phyloP scores from a whole-genome alignment of 352 stramenopile species.

The Aphanomyces euteiches region DNA sequence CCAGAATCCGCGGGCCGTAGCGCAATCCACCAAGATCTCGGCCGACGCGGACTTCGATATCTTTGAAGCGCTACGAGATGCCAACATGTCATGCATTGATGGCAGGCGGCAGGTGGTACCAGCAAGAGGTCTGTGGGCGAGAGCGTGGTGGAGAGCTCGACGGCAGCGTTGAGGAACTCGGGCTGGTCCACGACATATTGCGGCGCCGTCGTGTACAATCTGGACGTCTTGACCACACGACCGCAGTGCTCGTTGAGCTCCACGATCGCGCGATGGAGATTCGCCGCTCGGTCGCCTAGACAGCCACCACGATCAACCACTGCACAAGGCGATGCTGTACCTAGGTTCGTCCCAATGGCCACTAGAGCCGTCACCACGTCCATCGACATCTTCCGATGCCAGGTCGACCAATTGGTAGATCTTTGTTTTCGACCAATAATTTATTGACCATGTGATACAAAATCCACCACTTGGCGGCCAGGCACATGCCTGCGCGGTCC shows the following conservation, averaged over 20 bases:
- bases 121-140: slow-evolving; percentile 68
- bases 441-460: too few species aligned
- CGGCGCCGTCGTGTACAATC: slow-evolving; percentile 88
- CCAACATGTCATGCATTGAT: not conserved
- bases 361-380: slow-evolving; percentile 44
- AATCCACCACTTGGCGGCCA: too few species aligned
- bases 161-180: slow-evolving; percentile 92
- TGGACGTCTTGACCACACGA: slow-evolving; percentile 75
- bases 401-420: too few species aligned
- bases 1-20: slow-evolving; percentile 90
- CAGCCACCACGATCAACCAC: not conserved
- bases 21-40: slow-evolving; percentile 43
- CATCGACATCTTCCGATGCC: not conserved
- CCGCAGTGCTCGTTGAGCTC: slow-evolving; percentile 51
- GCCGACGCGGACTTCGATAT: slow-evolving; percentile 86
- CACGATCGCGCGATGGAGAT: slow-evolving; percentile 59
- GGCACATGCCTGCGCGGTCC: too few species aligned
- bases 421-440: too few species aligned
- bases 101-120: slow-evolving; percentile 26
- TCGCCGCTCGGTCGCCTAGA: slow-evolving; percentile 63
- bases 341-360: slow-evolving; percentile 72
- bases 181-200: slow-evolving; percentile 95
- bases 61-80: slow-evolving; percentile 63
- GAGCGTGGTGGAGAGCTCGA: slow-evolving; percentile 82
- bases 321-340: slow-evolving; percentile 32